These are phyloP conservation scores for Aspergillus baeticus DNA, from an alignment of 495 filamentous ascomycete species.

Conservation along the genomic window DNA sequence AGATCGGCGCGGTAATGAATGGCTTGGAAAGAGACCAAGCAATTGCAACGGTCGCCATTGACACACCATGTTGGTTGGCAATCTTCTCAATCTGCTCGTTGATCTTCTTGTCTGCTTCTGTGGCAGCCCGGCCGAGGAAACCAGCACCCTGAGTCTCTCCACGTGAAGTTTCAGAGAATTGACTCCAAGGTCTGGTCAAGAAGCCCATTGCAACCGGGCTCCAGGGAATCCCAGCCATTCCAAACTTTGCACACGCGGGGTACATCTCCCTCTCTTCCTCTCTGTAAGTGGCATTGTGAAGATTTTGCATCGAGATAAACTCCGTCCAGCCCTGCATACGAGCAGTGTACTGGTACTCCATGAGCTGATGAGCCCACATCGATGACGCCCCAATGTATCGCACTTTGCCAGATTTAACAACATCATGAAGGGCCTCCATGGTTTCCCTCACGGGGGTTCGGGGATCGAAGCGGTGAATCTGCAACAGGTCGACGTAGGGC, in stretches of 20 bases:
- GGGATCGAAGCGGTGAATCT: constrained; percentile 63
- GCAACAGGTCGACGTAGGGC: constrained; percentile 69
- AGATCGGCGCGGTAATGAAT: constrained; percentile 55
- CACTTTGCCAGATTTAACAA: constrained; percentile 63
- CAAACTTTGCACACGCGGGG: constrained; percentile 62
- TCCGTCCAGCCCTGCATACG: constrained; percentile 68
- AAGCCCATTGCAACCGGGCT: constrained; percentile 47
- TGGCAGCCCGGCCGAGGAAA: constrained; percentile 17
- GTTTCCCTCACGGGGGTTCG: constrained; percentile 63
- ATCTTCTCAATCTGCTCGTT: constrained; percentile 59
- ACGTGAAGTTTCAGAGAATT: constrained; percentile 14
- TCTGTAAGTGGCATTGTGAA: constrained; percentile 69
- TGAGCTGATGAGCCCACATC: constrained; percentile 70
- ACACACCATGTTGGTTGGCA: constrained; percentile 54
- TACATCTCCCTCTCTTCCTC: constrained; percentile 82
- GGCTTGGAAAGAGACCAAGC: constrained; percentile 60
- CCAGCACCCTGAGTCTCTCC: constrained; percentile 12
- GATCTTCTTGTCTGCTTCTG: constrained; percentile 43
- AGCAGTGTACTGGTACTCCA: constrained; percentile 60
- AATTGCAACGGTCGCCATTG: constrained; percentile 61
- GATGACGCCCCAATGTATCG: constrained; percentile 66
- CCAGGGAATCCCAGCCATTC: constrained; percentile 61
- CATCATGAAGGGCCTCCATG: constrained; percentile 70
- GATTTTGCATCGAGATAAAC: constrained; percentile 76
- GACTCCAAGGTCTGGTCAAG: constrained; percentile 34